Percentiles rank a stretch among this genome's conserved stretches.
phyloP scores from a whole-genome alignment of 345 rosid genomes.

The Populus euphratica region DNA sequence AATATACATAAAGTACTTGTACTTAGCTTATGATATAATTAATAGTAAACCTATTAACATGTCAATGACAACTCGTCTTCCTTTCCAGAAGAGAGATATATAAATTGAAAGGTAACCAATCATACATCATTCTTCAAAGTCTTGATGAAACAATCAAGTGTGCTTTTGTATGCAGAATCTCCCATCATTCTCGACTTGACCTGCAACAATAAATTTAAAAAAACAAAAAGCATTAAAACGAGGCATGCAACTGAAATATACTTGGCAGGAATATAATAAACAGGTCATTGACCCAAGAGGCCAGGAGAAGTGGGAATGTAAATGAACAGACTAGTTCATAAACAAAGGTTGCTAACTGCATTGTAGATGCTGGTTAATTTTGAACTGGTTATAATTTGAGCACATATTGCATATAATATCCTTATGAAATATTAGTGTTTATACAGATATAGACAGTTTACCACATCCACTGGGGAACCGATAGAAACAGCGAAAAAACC shows the following conservation, averaged over 20 bases:
- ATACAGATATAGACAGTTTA: conserved; percentile 27
- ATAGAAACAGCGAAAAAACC: conserved; percentile 97
- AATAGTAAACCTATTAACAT: too few relatives aligned
- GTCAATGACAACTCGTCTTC: neutral
- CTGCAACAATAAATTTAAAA: conserved; percentile 33
- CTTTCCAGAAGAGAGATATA: neutral
- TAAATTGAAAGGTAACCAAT: neutral
- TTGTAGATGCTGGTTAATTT: neutral
- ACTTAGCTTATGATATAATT: neutral
- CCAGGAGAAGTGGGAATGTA: neutral
- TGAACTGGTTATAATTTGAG: neutral
- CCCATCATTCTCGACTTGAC: conserved; percentile 99
- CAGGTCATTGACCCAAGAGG: neutral
- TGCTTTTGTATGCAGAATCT: conserved; percentile 80
- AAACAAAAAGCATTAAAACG: neutral
- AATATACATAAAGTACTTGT: neutral
- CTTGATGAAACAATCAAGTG: conserved; percentile 84
- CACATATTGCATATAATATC: neutral
- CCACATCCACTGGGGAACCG: conserved; percentile 99
- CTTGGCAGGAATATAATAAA: neutral
- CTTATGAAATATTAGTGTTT: neutral
- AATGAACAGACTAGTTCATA: neutral
- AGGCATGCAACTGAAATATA: neutral
- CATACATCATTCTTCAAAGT: conserved; percentile 83
- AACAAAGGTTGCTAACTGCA: neutral